A percentile compares a stretch with the other conserved stretches of the same genome.
Evolutionary conservation across 345 rosid genomes (phyloP).

Genomic region (Acer negundo): DNA sequence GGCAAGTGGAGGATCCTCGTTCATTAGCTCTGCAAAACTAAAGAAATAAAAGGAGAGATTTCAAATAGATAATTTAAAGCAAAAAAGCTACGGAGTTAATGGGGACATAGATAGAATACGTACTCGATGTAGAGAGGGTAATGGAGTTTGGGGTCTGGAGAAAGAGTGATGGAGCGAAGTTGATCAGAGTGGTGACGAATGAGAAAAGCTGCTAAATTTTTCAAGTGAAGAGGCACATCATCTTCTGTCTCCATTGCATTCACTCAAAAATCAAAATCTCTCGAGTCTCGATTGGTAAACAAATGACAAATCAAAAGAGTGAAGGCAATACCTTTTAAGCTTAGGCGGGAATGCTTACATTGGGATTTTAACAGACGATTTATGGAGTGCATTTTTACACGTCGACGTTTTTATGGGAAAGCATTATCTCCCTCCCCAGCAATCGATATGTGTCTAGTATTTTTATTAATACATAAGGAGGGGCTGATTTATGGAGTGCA

Average conservation of each 20-base stretch:
- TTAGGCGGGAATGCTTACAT: slow-evolving; percentile 14
- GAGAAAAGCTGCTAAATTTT: slow-evolving; percentile 61
- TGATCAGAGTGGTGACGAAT: slow-evolving; percentile 53
- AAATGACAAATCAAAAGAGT: background rate
- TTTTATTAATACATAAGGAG: too few species aligned
- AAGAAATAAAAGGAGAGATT: background rate
- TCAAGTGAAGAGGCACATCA: slow-evolving; percentile 34
- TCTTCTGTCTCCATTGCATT: slow-evolving; percentile 19
- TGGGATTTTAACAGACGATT: too few species aligned
- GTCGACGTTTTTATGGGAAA: too few species aligned
- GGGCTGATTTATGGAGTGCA: too few species aligned
- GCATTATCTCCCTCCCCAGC: too few species aligned
- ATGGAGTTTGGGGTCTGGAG: slow-evolving; percentile 79
- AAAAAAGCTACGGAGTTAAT: background rate
- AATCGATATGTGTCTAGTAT: too few species aligned
- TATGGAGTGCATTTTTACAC: too few species aligned
- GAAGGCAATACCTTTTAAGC: background rate
- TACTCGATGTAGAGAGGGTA: slow-evolving; percentile 78
- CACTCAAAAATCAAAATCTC: background rate
- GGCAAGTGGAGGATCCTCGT: slow-evolving; percentile 65
- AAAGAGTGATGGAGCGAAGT: slow-evolving; percentile 64
- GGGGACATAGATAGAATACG: background rate
- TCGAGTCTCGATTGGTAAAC: background rate
- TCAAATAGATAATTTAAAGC: background rate
- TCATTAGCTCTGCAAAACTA: slow-evolving; percentile 78